Evolutionary conservation across 2,329 filamentous ascomycete genomes (phyloP), one percentile per base, ranked within the genome.

Genomic region (Hymenotorrendiella dingleyae): DNA sequence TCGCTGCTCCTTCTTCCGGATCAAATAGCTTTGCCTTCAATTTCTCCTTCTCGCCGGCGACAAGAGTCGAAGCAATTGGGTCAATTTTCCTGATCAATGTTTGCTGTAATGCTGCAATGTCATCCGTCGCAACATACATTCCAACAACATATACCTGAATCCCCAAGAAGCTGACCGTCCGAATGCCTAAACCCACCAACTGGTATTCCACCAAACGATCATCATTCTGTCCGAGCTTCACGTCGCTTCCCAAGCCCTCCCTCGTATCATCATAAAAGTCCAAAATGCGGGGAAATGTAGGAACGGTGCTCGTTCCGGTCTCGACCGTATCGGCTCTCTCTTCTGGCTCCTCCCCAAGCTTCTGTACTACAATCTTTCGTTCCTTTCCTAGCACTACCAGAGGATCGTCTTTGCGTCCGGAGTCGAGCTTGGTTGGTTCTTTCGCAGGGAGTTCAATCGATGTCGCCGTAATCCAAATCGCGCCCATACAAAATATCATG

Each of bases 131-230:
- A 20, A 97, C 75, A 67, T 98, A 98, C 56, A 94, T 79, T 12
- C 91, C 93, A 0, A 95, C 85, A 14, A 97, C 85, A 67, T 98
- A 98, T 40, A 98, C 93, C 62, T 95, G 83, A 33, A 98, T 88
- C 36, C 78, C 71, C 33, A 97, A 68, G 64, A 97, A 95, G 19
- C 86, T 94, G 23, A 98, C 93, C 1, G 84, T 89, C 42, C 93
- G 79, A 49, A 94, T 82, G 14, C 93, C 93, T 4, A 96, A 68
- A 0, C 93, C 93, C 6, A 97, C 76, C 0, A 97, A 74, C 17
- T 88, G 90, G 63, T 96, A 97, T 56, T 95, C 84, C 56, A 64
- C 73, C 46, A 67, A 59, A 26, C 46, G 32, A 43, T 53, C 48
- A 28, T 55, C 51, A 5, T 36, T 36, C 9, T 42, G 17, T 33